These are phyloP conservation scores for rapeseed (Brassica napus) DNA, from an alignment of 345 rosid genomes.

Conservation along the genomic window DNA sequence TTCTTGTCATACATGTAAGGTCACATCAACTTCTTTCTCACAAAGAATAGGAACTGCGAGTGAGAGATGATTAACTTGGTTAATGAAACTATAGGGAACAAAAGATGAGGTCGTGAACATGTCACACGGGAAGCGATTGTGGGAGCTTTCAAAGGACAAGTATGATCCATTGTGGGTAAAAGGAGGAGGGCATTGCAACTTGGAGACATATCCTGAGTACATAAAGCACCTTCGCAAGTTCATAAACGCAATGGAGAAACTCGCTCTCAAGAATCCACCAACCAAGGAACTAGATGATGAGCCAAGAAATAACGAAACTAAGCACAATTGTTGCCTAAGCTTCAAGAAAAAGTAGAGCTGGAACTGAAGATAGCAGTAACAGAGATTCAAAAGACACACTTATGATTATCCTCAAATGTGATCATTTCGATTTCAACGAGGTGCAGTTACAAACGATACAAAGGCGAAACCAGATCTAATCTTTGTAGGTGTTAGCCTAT, in stretches of 20 bases:
- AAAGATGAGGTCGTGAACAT: constrained; percentile 81
- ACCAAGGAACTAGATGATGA: constrained; percentile 3
- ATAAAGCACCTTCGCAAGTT: constrained; percentile 72
- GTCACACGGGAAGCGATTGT: constrained; percentile 80
- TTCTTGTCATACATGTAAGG: constrained; percentile 81
- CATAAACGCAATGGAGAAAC: constrained; percentile 63
- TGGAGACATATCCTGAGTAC: constrained; percentile 87
- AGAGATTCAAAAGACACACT: neutral
- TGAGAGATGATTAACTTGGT: neutral
- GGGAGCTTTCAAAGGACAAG: constrained; percentile 73
- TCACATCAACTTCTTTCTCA: neutral
- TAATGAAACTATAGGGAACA: constrained; percentile 29
- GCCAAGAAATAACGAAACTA: constrained; percentile 29
- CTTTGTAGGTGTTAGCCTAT: constrained; percentile 6
- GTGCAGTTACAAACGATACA: neutral
- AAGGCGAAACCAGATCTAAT: neutral
- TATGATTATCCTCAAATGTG: neutral
- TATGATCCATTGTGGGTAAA: constrained; percentile 82
- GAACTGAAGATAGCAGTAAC: neutral
- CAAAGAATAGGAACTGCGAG: neutral
- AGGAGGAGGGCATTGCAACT: constrained; percentile 94
- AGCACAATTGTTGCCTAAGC: constrained; percentile 15
- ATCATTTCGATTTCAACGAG: neutral
- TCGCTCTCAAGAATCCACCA: constrained; percentile 50
- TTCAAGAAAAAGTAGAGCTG: constrained; percentile 18